Evolutionary conservation across 1,284 basidiomycete species (phyloP), one percentile per base, ranked within the genome.

Genomic region (Abortiporus biennis): DNA sequence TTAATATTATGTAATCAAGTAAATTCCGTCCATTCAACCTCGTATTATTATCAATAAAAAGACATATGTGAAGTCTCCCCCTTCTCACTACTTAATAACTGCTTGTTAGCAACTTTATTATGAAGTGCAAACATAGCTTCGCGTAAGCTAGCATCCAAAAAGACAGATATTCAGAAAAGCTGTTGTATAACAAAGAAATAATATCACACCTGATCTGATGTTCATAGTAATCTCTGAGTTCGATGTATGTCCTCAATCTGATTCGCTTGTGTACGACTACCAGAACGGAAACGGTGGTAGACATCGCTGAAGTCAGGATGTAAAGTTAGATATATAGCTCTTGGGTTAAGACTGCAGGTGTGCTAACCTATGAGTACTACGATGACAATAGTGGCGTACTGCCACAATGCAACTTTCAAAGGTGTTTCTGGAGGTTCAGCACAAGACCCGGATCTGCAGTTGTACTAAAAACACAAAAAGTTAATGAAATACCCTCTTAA

Each of bases 211-310:
- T 69, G 17, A 71, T 63, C 51, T 80, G 78, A 49, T 80, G 75
- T 27, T 69, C 59, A 47, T 75, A 79, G 51, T 79, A 80, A 24
- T 74, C 71, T 31, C 67, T 58, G 23, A 78, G 54, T 47, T 75
- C 71, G 36, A 64, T 62, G 44, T 72, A 69, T 3, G 61, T 62
- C 29, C 58, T 54, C 17, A 68, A 56, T 4, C 73, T 71, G 35
- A 72, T 64, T 4, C 75, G 67, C 30, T 67, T 69, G 54, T 80
- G 74, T n/a, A 72, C 47, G 21, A 74, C 47, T 3, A 66, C 66
- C 12, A 80, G 65, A 40, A 67, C 58, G 6, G 67, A 47, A 47
- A 68, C 68, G 0, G 63, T 70, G 3, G 62, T 51, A 3, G 56
- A 42, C 61, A 78, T 71, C 11, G 66, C 74, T 77, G 40, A 19